Evolutionary conservation across 2,329 filamentous ascomycete species (phyloP).

Genomic region (Chlorencoelia australis): DNA sequence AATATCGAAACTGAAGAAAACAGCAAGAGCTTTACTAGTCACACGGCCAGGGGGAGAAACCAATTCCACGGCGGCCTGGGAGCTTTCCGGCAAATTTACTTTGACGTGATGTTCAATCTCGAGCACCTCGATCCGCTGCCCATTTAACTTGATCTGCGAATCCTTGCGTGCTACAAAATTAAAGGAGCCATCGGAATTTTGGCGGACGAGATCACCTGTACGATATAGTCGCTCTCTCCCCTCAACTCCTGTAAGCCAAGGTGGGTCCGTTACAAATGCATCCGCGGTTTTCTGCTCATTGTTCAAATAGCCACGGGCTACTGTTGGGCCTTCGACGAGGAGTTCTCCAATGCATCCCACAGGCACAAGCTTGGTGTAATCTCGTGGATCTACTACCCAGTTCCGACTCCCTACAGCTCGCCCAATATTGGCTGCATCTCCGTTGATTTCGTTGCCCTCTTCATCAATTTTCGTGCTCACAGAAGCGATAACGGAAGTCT

Average conservation of each 20-base stretch:
- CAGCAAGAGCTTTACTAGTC: conserved; percentile 21
- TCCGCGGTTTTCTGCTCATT: conserved; percentile 46
- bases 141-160: conserved; percentile 57
- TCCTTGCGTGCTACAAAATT: conserved; percentile 54
- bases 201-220: conserved; percentile 49
- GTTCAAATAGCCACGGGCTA: conserved; percentile 51
- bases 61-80: conserved; percentile 26
- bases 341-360: conserved; percentile 23
- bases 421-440: conserved; percentile 14
- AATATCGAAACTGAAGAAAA: neutral
- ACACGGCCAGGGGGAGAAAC: conserved; percentile 21
- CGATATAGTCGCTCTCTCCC: conserved; percentile 42
- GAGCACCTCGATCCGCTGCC: conserved; percentile 52
- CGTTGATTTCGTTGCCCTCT: conserved; percentile 2
- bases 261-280: conserved; percentile 46
- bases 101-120: conserved; percentile 36
- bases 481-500: neutral
- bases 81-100: conserved; percentile 28
- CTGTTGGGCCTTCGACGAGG: conserved; percentile 38
- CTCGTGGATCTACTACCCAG: conserved; percentile 30
- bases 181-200: conserved; percentile 41
- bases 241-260: conserved; percentile 30
- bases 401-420: conserved; percentile 12
- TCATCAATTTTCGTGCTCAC: neutral
- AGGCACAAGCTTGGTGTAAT: conserved; percentile 15